Evolutionary conservation across 345 rosid species (phyloP), one percentile per base, ranked within the genome.

Genomic region (Eucalyptus sp.): DNA sequence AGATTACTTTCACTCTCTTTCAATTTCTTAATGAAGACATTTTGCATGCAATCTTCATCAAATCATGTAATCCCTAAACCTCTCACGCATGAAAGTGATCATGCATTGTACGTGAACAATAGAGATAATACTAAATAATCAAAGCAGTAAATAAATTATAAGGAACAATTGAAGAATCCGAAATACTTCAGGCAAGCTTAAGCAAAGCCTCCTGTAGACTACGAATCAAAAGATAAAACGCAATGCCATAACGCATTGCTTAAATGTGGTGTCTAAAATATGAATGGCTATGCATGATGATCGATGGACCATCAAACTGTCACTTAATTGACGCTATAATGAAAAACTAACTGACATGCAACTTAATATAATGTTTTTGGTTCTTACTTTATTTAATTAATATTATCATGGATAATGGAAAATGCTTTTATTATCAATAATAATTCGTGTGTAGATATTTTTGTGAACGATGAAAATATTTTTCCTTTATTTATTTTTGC

Each of bases 381-480:
- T 64, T 64, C 33, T n/a, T 14, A 15, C 0, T 64, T 64, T 0
- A 64, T n/a, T 64, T 64, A n/a, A 64, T 64, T 64, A 29, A 64
- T 14, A 64, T 27, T 29, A 64, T 64, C 76, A n/a, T 7, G 24
- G 10, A 18, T 0, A 52, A 58, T 58, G 14, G 3, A 58, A 58
- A 58, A 58, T 58, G 7, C 13, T 58, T 58, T 58, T 11, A 58
- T 58, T 58, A 58, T 58, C 1, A 0, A 58, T 8, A 58, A 58
- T 11, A 58, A 58, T 58, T 5, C 1, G 0, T 1, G 13, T 27
- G 3, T 58, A 25, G 7, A 25, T 25, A 58, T 58, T 25, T 58
- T 25, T 5, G 1, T 56, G 62, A 24, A 24, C 0, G 4, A 24
- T 24, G 0, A 56, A 56, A 24, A 56, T 22, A 24, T 10, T 58